Evolutionary conservation across 495 filamentous ascomycete species (phyloP), one percentile per base, ranked within the genome.

Genomic region (Aspergillus homomorphus): DNA sequence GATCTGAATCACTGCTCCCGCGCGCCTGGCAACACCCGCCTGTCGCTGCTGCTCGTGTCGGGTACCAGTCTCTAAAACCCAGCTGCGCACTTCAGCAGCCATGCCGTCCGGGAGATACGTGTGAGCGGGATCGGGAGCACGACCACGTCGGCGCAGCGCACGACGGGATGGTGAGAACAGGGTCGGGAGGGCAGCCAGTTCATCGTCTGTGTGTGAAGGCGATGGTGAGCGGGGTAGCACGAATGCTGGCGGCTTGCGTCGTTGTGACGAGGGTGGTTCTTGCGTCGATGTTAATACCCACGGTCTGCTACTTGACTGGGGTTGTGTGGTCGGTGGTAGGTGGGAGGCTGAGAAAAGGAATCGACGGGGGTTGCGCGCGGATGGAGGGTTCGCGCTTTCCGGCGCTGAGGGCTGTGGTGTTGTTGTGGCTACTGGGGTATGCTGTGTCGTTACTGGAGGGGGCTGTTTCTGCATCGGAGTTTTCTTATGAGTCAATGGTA

Each of bases 151-250:
- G 22, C 61, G 64, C 0, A 75, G 56, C 3, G 67, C 63, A n/a
- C 66, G 67, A 12, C 71, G 72, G 1, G 72, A 74, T 2, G 76
- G 76, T 0, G 76, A 79, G 50, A 79, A 77, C 0, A 74, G 75
- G 0, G 71, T 71, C 1, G 71, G 74, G 6, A 74, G 55, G 6
- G 33, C 43, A 16, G 54, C 45, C 6, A 48, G 54, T 58, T 71
- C 60, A 0, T 73, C 68, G 9, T 43, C 48, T 19, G 41, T 56
- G 0, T 52, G 51, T 1, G 66, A 63, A 3, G 73, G 75, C 0
- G 76, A 77, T 6, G 73, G 74, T 0, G 73, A 73, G 48, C 70
- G 71, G 6, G 76, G 76, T 9, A 79, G 59, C 9, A 77, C 67
- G 56, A 79, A 79, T 2, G 58, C 38, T 23, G 72, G 71, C 48